These are phyloP conservation scores for Aspergillus tubingensis DNA, from an alignment of 2,329 filamentous ascomycete species.

Conservation along the genomic window DNA sequence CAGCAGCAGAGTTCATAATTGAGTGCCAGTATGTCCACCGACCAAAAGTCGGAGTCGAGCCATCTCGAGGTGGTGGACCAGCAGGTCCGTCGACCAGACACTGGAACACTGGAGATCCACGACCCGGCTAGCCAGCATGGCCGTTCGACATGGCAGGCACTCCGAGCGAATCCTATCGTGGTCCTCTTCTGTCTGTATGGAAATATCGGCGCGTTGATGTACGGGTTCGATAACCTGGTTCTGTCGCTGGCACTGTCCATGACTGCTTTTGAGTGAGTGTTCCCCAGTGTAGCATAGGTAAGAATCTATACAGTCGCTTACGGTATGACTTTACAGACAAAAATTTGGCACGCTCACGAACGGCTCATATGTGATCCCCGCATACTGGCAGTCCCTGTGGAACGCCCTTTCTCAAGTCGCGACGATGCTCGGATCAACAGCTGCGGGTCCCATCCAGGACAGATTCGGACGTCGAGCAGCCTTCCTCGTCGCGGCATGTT, in stretches of 20 bases:
- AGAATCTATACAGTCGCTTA: no score
- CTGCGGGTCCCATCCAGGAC: not conserved
- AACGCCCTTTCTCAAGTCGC: constrained; percentile 6
- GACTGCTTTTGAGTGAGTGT: constrained; percentile 5
- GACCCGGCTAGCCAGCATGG: not conserved
- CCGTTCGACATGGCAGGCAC: not conserved
- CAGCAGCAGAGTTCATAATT: no score
- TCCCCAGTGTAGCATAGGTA: no score
- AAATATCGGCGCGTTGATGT: constrained; percentile 3
- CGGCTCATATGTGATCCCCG: not conserved
- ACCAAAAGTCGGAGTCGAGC: not conserved
- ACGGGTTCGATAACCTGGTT: constrained; percentile 9
- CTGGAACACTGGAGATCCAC: not conserved
- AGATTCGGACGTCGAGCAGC: not conserved
- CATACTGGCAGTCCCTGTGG: constrained; percentile 9
- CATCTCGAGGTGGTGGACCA: not conserved
- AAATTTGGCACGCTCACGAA: not conserved
- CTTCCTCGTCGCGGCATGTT: not conserved
- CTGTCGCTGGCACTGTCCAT: constrained; percentile 1
- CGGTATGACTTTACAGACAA: not conserved
- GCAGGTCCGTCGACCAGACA: not conserved
- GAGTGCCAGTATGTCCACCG: not conserved
- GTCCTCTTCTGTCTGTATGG: constrained; percentile 1
- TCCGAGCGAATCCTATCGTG: not conserved
- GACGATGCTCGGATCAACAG: not conserved